Evolutionary conservation across 139 green algal genomes (phyloP).

Genomic region (Closterium sp.): DNA sequence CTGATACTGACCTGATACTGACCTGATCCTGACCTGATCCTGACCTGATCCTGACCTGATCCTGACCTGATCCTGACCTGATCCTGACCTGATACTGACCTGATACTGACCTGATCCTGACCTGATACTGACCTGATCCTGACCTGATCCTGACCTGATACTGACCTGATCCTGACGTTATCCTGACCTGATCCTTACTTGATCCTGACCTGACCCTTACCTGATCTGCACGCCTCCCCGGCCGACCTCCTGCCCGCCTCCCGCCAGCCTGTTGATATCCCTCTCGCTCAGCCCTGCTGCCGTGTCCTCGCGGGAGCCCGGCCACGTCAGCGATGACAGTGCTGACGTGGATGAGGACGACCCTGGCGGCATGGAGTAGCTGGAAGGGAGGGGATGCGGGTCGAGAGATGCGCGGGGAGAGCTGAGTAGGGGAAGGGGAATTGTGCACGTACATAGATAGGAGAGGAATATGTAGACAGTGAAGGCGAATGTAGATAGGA

Average conservation of each 20-base stretch:
- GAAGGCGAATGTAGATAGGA: neutral
- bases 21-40: too few species aligned
- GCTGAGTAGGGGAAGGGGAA: neutral
- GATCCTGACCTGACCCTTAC: too few species aligned
- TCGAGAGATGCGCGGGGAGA: neutral
- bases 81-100: too few species aligned
- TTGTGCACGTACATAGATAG: neutral
- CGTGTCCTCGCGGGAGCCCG: neutral
- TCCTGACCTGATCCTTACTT: too few species aligned
- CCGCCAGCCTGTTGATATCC: slow-evolving; percentile 25
- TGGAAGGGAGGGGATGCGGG: neutral
- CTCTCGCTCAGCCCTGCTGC: neutral
- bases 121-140: too few species aligned
- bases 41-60: too few species aligned
- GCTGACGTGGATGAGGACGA: neutral
- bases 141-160: too few species aligned
- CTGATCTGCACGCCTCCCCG: slow-evolving; percentile 20
- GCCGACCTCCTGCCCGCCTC: slow-evolving; percentile 25
- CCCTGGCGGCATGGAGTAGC: neutral
- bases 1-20: too few species aligned
- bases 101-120: too few species aligned
- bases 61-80: too few species aligned
- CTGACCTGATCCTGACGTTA: too few species aligned
- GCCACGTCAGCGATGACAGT: neutral
- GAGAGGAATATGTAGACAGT: too few species aligned